These are phyloP conservation scores for Fusarium oligoseptatum DNA, from an alignment of 2,329 filamentous ascomycete genomes.

Conservation along the genomic window DNA sequence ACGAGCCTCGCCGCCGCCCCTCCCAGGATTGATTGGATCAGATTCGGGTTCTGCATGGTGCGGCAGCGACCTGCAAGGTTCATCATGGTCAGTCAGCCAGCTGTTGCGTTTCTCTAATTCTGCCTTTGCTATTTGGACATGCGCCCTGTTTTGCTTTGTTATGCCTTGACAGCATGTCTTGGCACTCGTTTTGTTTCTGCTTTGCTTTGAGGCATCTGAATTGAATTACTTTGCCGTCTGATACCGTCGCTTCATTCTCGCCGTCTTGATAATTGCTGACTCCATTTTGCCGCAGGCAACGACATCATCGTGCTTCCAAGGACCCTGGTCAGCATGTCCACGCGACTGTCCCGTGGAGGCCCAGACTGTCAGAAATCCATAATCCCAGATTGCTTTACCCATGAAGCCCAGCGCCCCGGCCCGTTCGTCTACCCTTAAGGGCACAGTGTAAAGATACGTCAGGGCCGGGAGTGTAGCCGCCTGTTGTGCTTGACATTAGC, in stretches of 20 bases:
- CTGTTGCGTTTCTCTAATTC: not conserved
- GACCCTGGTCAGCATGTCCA: slow-evolving; percentile 41
- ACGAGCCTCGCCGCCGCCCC: slow-evolving; percentile 10
- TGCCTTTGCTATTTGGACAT: not conserved
- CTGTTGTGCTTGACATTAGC: slow-evolving; percentile 1
- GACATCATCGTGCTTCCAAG: slow-evolving; percentile 41
- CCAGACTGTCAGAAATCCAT: slow-evolving; percentile 40
- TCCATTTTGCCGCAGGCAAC: slow-evolving; percentile 40
- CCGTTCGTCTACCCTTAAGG: slow-evolving; percentile 13
- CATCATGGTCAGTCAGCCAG: slow-evolving; percentile 22
- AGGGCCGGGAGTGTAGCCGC: slow-evolving; percentile 17
- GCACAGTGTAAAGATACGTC: slow-evolving; percentile 19
- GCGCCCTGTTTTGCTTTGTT: slow-evolving; percentile 8
- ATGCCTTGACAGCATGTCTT: not conserved
- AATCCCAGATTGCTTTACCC: slow-evolving; percentile 36
- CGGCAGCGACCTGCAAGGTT: slow-evolving; percentile 39
- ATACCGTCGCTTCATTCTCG: slow-evolving; percentile 16
- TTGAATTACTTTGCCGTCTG: slow-evolving; percentile 11
- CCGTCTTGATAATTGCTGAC: slow-evolving; percentile 23
- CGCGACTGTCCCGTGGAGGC: slow-evolving; percentile 39
- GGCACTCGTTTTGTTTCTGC: slow-evolving; percentile 9
- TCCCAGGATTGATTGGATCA: slow-evolving; percentile 37
- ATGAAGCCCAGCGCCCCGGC: slow-evolving; percentile 32
- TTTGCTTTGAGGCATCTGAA: slow-evolving; percentile 2
- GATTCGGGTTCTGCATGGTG: slow-evolving; percentile 42